phyloP scores from a whole-genome alignment of 345 rosid genomes.

The Combretum micranthum region DNA sequence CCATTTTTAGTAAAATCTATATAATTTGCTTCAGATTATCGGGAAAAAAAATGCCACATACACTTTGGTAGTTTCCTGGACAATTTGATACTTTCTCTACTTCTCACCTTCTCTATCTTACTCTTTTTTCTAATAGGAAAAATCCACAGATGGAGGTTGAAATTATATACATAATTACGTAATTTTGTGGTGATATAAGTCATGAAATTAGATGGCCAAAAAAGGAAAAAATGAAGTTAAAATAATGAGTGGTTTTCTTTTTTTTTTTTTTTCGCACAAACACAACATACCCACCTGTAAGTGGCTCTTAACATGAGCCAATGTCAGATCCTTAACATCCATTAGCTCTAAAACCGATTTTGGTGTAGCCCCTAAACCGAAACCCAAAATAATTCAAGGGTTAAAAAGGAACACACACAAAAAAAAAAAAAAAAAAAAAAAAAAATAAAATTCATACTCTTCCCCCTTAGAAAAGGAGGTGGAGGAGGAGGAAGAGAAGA shows the following conservation, averaged over 20 bases:
- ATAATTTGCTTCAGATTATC: too few relatives aligned
- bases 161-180: too few relatives aligned
- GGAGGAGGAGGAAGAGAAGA: neutral
- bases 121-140: too few relatives aligned
- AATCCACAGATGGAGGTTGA: too few relatives aligned
- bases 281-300: slow-evolving; percentile 41
- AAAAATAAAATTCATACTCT: neutral
- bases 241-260: neutral
- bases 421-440: neutral
- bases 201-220: neutral
- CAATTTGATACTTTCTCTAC: too few relatives aligned
- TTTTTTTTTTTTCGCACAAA: neutral
- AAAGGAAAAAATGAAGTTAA: slow-evolving; percentile 1
- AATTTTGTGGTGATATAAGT: neutral
- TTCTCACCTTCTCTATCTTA: too few relatives aligned
- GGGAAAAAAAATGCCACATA: too few relatives aligned
- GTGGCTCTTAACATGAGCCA: slow-evolving; percentile 84
- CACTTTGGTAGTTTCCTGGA: too few relatives aligned
- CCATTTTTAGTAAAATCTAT: too few relatives aligned
- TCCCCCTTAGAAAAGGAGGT: too few relatives aligned
- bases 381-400: neutral
- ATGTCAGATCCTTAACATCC: slow-evolving; percentile 73
- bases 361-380: slow-evolving; percentile 61
- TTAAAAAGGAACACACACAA: neutral
- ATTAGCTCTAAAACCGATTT: slow-evolving; percentile 72